Evolutionary conservation across 305 asterid species (phyloP), one percentile per base, ranked within the genome.

Genomic region (Caryopteris hybrid): DNA sequence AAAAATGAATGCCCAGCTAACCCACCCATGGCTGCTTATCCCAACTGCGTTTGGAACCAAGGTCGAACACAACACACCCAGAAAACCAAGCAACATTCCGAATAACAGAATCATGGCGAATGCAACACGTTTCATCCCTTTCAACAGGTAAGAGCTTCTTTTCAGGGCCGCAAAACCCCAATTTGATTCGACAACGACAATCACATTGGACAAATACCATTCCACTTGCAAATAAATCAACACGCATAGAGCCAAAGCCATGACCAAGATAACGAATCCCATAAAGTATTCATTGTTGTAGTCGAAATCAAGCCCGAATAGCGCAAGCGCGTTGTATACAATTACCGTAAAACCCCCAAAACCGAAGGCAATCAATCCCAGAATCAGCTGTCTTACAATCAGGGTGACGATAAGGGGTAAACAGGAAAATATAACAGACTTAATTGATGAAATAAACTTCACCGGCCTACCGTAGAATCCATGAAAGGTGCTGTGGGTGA

Each of bases 391-490:
- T 69, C 74, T 61, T 10, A 80, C 66, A 6, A 90, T 3, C 2
- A 80, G 57, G 33, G 95, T 90, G 12, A 59, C 75, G 2, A 80
- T 21, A 4, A 90, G 78, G n/a, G 96, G 95, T n/a, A 88, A 8
- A 60, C 86, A 64, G 2, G 95, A 81, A 48, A 66, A 75, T 0
- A 90, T 7, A 3, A 85, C 23, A 0, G 90, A 85, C 68, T 83
- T 84, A 45, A 88, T 38, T 6, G 98, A 83, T 31, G 94, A 74
- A 3, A 80, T 4, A 12, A 93, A 66, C 72, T 78, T 90, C 20
- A 93, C 95, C 11, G 96, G 96, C 68, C 96, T 76, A 41, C 94
- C 95, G 52, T 84, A 88, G 76, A 90, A 93, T 2, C 96, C 97
- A 48, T 88, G 95, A 83, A 79, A 86, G 67, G 97, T 90, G 80